These are phyloP conservation scores for Ilyonectria sp. DNA, from an alignment of 2,329 filamentous ascomycete species.

Conservation along the genomic window DNA sequence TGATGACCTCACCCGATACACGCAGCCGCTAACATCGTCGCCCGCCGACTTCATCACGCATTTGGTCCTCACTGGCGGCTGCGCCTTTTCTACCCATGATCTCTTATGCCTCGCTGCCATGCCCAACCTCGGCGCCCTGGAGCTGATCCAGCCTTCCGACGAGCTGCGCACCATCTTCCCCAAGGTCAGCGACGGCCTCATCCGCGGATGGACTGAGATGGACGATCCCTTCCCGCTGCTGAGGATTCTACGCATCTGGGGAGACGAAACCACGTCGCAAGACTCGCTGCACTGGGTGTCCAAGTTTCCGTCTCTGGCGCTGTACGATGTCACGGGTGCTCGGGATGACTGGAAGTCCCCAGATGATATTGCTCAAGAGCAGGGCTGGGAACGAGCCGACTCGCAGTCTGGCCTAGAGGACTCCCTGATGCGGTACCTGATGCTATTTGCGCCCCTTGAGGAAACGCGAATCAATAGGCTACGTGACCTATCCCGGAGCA, in stretches of 20 bases:
- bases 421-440: constrained; percentile 54
- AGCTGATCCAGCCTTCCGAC: constrained; percentile 60
- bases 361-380: constrained; percentile 39
- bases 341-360: constrained; percentile 55
- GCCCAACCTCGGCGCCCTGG: constrained; percentile 64
- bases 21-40: constrained; percentile 54
- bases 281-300: constrained; percentile 59
- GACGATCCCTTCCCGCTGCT: constrained; percentile 62
- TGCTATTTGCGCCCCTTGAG: constrained; percentile 52
- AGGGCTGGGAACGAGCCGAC: constrained; percentile 55
- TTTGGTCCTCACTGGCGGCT: constrained; percentile 57
- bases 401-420: constrained; percentile 47
- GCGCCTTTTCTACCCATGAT: constrained; percentile 55
- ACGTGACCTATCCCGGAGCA: constrained; percentile 49
- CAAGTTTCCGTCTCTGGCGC: constrained; percentile 60
- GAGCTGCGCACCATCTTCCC: constrained; percentile 51
- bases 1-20: constrained; percentile 54
- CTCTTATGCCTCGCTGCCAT: constrained; percentile 59
- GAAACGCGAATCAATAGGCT: constrained; percentile 42
- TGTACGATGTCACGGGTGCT: constrained; percentile 60
- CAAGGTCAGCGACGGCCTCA: constrained; percentile 60
- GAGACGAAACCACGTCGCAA: constrained; percentile 56
- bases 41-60: constrained; percentile 59
- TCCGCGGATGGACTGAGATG: constrained; percentile 62
- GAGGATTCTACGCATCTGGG: constrained; percentile 63